Evolutionary conservation across 108 stramenopile species (phyloP), one percentile per base, ranked within the genome.

Genomic region (Cyclotella atomus): DNA sequence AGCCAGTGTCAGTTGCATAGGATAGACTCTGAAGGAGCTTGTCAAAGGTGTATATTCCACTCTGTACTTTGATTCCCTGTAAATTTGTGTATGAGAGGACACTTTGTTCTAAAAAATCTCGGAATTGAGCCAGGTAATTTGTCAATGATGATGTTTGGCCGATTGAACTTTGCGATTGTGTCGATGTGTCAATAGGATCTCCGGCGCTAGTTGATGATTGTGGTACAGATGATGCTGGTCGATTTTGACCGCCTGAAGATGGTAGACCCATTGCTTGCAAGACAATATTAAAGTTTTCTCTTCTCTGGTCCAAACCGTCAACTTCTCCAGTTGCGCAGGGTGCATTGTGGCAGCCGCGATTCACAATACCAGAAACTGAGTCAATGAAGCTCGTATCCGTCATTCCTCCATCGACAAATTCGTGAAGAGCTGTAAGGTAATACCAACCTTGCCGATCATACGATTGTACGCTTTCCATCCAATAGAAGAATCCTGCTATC

Each of bases 371-470:
- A 12, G 71, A 76, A 32, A 81, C 80, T 46, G 75, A 38, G 71
- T 83, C 34, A 27, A 83, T 83, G 55, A 83, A 83, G 4, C 38
- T 32, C 5, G 43, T 12, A 44, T 65, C 76, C n/a, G 59, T 21
- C 65, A 68, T 70, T 7, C 82, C 82, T n/a, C 63, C 63, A 36
- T 78, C 72, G 0, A 78, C 82, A 54, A 83, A 83, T n/a, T 62
- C 59, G 15, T 68, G 71, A 25, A 83, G 76, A 46, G 78, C 50
- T 16, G 41, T 56, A 17, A 68, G 67, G 59, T 83, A 83, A 44
- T 83, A 46, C 77, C 76, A 83, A 16, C 81, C 84, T 21, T 59
- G 56, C 20, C 20, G 29, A 32, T 74, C 67, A 66, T 85, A 82
- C 3, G 54, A 56, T 65, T 85, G 81, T 1, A 85, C 62, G 20